Percentiles rank a stretch among this genome's conserved stretches.
phyloP scores from a whole-genome alignment of 2,329 filamentous ascomycete species.

The Talaromyces pinophilus region DNA sequence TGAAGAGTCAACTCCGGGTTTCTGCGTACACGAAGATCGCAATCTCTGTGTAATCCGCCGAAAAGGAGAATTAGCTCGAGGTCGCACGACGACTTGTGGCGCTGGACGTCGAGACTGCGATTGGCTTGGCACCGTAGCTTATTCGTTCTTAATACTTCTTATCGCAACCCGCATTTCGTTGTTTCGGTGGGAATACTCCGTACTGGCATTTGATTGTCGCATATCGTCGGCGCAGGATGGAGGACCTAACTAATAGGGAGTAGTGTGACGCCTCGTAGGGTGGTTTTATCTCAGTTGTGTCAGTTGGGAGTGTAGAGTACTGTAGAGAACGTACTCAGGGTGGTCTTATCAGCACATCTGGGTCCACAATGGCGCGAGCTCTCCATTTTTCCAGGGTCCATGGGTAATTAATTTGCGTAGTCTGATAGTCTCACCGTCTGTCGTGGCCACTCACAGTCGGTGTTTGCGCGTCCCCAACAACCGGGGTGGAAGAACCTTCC shows the following conservation, averaged over 20 bases:
- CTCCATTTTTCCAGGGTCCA: not conserved
- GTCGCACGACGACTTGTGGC: not conserved
- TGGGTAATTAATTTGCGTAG: not conserved
- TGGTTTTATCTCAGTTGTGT: not conserved
- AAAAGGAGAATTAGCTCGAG: not conserved
- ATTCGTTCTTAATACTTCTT: not conserved
- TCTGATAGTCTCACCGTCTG: not conserved
- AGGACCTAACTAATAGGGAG: slow-evolving; percentile 7
- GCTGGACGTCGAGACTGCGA: not conserved
- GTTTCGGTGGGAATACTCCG: not conserved
- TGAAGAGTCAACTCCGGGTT: not conserved
- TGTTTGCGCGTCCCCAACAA: not conserved
- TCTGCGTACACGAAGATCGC: not conserved
- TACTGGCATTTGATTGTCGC: not conserved
- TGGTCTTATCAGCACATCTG: slow-evolving; percentile 4
- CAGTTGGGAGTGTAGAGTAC: not conserved
- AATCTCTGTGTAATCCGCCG: no score
- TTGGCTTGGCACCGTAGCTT: not conserved
- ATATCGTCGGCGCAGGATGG: slow-evolving; percentile 1
- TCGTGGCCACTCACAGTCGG: not conserved
- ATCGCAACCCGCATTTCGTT: not conserved
- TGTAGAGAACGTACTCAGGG: not conserved
- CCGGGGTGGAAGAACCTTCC: not conserved
- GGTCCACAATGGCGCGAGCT: slow-evolving; percentile 10
- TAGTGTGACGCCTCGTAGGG: not conserved